Conservation (phyloP, 2,329 filamentous ascomycete genomes). For the Colletotrichum magnum region DNA sequence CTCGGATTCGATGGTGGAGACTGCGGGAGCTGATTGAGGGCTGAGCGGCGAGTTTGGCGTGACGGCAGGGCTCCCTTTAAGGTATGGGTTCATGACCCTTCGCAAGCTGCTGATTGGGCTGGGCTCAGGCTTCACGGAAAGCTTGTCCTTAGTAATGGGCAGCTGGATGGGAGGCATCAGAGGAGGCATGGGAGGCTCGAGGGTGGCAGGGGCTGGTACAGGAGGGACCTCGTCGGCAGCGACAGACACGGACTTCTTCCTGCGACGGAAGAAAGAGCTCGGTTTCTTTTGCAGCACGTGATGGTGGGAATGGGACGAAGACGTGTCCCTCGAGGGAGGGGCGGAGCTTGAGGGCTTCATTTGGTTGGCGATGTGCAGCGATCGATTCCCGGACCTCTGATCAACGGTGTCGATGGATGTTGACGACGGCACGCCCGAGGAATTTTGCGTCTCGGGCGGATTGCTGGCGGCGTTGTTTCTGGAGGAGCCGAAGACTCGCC, state of each 20-base stretch:
- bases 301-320: slow-evolving; percentile 60
- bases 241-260: slow-evolving; percentile 82
- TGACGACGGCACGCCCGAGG: slow-evolving; percentile 51
- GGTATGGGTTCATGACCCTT: slow-evolving; percentile 89
- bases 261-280: slow-evolving; percentile 92
- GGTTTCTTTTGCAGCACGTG: slow-evolving; percentile 85
- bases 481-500: slow-evolving; percentile 86
- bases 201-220: slow-evolving; percentile 61
- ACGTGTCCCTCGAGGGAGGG: slow-evolving; percentile 65
- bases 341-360: slow-evolving; percentile 60
- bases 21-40: slow-evolving; percentile 18
- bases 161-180: slow-evolving; percentile 51
- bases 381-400: slow-evolving; percentile 53
- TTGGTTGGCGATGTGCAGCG: slow-evolving; percentile 60
- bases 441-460: slow-evolving; percentile 34
- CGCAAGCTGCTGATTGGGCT: slow-evolving; percentile 86
- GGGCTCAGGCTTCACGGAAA: slow-evolving; percentile 55
- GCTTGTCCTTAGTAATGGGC: slow-evolving; percentile 48
- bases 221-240: slow-evolving; percentile 76
- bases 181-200: slow-evolving; percentile 54
- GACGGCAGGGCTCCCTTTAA: slow-evolving; percentile 57
- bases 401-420: slow-evolving; percentile 54
- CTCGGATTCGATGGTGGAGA: slow-evolving; percentile 22
- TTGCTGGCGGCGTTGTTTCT: slow-evolving; percentile 61
- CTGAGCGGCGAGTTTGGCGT: slow-evolving; percentile 35